Base-by-base conservation (phyloP, 1,284 basidiomycete genomes). In the Papiliotrema nemorosa region DNA sequence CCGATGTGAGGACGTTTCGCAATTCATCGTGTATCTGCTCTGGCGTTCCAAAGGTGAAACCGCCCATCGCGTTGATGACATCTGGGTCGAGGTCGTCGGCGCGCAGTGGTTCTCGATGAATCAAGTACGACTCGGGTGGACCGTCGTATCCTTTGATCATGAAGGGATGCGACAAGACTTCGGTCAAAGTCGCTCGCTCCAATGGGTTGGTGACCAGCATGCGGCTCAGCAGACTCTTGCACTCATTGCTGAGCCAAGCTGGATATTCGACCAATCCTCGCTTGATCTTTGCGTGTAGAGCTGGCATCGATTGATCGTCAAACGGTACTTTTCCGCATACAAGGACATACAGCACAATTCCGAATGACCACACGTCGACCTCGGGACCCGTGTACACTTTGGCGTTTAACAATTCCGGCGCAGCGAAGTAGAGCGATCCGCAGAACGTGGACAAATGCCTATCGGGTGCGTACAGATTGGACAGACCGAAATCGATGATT, bases 301-400 rank as follows among this genome's bases (percentile, higher is more conserved):
- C 94, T 2, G 94, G 96, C 94, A 98, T 98, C 68, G 87, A 92
- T 76, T 97, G 92, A 72, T 99, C 96, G 70, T 99, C 94, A 68
- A 98, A 98, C 0, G 94, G 94, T 1, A 98, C 94, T 76, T 96
- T 97, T 47, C 94, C 96, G 70, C 93, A 97, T 0, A 98, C 92
- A 42, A 98, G 81, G 13, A 97, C 93, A 67, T 97, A 98, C 10
- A 98, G 81, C 7, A 98, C 94, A 54, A 98, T 93, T 5, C 96
- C 94, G 60, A 97, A 97, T 66, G 90, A 94, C 94, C 96, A 98
- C 0, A 97, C 87, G 67, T 98, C 96, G 51, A 98, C 94, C 72
- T 98, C 94, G 10, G 94, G 94, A 0, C 94, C 94, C 0, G 90
- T 92, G 73, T 98, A 98, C 21, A 90, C 85, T 70, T 91, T 91